Evolutionary conservation across 768 basidiomycete genomes (phyloP).

Genomic region (Kwoniella heveanensis): DNA sequence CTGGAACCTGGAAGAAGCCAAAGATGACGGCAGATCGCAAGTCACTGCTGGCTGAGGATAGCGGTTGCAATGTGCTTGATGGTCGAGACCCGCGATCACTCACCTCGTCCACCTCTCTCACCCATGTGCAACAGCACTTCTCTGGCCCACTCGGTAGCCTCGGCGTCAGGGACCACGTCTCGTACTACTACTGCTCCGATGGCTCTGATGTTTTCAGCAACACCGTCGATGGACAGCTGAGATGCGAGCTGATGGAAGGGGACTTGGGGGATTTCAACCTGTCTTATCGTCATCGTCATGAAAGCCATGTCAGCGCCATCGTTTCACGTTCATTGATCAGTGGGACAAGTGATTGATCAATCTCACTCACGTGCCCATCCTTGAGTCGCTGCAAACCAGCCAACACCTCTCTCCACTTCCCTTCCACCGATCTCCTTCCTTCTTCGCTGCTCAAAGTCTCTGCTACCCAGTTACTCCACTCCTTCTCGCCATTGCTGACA

Average conservation of each 20-base stretch:
- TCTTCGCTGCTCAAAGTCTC: conserved; percentile 6
- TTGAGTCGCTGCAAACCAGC: conserved; percentile 10
- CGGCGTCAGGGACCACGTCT: conserved; percentile 42
- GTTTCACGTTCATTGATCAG: too few relatives aligned
- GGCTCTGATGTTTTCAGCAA: conserved; percentile 21
- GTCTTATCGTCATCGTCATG: not conserved
- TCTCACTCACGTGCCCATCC: conserved; percentile 8
- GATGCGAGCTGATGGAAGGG: conserved; percentile 28
- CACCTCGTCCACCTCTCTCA: conserved; percentile 27
- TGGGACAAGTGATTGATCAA: not conserved
- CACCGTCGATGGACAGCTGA: conserved; percentile 14
- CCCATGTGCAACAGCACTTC: conserved; percentile 23
- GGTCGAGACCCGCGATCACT: too few relatives aligned
- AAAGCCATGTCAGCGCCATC: not conserved
- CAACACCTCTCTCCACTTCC: conserved; percentile 8
- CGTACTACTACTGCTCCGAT: conserved; percentile 39
- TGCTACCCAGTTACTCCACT: conserved; percentile 9
- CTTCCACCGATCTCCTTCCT: not conserved
- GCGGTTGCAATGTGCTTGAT: too few relatives aligned
- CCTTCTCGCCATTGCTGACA: not conserved
- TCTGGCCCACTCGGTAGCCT: conserved; percentile 33
- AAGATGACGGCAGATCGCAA: too few relatives aligned
- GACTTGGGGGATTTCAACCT: conserved; percentile 40
- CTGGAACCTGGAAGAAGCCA: too few relatives aligned
- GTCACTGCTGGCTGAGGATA: too few relatives aligned